A percentile compares a stretch with the other conserved stretches of the same genome.
These are phyloP conservation scores for Shiraia sp. DNA, from an alignment of 2,329 filamentous ascomycete genomes.

Conservation along the genomic window DNA sequence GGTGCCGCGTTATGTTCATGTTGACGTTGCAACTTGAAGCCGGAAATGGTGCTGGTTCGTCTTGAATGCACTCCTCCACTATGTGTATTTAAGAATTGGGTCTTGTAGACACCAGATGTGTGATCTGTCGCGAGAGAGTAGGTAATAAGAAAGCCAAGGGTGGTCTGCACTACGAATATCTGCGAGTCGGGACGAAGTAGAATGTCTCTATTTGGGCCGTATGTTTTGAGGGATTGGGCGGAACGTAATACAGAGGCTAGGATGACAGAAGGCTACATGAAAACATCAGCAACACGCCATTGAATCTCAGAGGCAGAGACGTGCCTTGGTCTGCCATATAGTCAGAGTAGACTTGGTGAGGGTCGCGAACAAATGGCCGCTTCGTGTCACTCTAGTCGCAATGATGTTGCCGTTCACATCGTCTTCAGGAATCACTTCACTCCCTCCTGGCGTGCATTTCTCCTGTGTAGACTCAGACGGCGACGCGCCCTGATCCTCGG, in stretches of 20 bases:
- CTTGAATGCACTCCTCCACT: slow-evolving; percentile 43
- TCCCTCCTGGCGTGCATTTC: slow-evolving; percentile 4
- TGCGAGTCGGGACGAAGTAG: slow-evolving; percentile 88
- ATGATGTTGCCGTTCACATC: slow-evolving; percentile 66
- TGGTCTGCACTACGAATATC: slow-evolving; percentile 88
- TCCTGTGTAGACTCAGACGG: slow-evolving; percentile 15
- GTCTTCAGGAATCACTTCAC: slow-evolving; percentile 23
- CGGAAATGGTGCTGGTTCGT: slow-evolving; percentile 53
- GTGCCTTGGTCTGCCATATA: slow-evolving; percentile 95
- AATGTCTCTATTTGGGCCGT: slow-evolving; percentile 83
- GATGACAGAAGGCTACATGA: slow-evolving; percentile 77
- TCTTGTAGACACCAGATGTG: slow-evolving; percentile 80
- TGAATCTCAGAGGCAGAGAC: slow-evolving; percentile 24
- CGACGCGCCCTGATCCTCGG: slow-evolving; percentile 12
- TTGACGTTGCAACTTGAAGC: slow-evolving; percentile 43
- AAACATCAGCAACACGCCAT: slow-evolving; percentile 23
- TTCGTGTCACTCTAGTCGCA: slow-evolving; percentile 75
- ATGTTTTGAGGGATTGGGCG: slow-evolving; percentile 74
- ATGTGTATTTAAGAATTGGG: slow-evolving; percentile 67
- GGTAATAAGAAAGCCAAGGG: slow-evolving; percentile 85
- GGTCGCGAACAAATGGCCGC: slow-evolving; percentile 82
- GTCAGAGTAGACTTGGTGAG: slow-evolving; percentile 84
- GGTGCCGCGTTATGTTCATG: slow-evolving; percentile 59
- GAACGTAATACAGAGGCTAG: slow-evolving; percentile 86
- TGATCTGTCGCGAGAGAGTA: slow-evolving; percentile 89